These are phyloP conservation scores for Penicillium polonicum DNA, from an alignment of 2,329 filamentous ascomycete genomes.

Conservation along the genomic window DNA sequence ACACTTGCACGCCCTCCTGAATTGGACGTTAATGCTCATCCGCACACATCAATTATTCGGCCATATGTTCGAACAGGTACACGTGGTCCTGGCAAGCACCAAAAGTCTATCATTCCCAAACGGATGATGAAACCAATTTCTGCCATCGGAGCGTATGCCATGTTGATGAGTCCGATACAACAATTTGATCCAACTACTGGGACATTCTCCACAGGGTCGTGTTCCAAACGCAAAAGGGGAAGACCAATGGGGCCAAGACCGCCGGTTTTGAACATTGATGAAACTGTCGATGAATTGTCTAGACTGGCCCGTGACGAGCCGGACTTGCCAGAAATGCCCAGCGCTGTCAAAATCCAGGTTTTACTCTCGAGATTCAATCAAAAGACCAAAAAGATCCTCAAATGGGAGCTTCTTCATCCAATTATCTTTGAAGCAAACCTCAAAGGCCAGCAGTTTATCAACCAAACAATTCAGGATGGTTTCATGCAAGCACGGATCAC, in stretches of 20 bases:
- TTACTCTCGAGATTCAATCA: constrained; percentile 34
- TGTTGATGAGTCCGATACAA: constrained; percentile 42
- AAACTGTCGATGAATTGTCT: constrained; percentile 30
- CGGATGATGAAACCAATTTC: constrained; percentile 27
- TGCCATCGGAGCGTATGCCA: constrained; percentile 29
- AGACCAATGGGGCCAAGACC: constrained; percentile 3
- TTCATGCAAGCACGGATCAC: constrained; percentile 35
- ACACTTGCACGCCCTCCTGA: constrained; percentile 25
- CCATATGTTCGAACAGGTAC: constrained; percentile 10
- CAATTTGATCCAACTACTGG: constrained; percentile 42
- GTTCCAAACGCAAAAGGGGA: constrained; percentile 18
- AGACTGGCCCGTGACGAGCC: constrained; percentile 25
- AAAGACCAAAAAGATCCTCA: constrained; percentile 34
- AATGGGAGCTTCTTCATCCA: constrained; percentile 40
- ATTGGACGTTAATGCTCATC: constrained; percentile 15
- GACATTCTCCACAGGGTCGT: constrained; percentile 48
- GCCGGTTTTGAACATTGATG: constrained; percentile 14
- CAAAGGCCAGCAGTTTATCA: constrained; percentile 35
- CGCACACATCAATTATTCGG: constrained; percentile 30
- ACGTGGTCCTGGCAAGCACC: constrained; percentile 1
- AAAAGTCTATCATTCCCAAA: constrained; percentile 10
- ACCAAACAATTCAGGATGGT: constrained; percentile 34
- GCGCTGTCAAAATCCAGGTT: constrained; percentile 11
- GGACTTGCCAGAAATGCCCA: constrained; percentile 12
- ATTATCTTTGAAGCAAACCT: constrained; percentile 28